Conservation (phyloP, 345 rosid genomes). For the Eucalyptus marginata region DNA sequence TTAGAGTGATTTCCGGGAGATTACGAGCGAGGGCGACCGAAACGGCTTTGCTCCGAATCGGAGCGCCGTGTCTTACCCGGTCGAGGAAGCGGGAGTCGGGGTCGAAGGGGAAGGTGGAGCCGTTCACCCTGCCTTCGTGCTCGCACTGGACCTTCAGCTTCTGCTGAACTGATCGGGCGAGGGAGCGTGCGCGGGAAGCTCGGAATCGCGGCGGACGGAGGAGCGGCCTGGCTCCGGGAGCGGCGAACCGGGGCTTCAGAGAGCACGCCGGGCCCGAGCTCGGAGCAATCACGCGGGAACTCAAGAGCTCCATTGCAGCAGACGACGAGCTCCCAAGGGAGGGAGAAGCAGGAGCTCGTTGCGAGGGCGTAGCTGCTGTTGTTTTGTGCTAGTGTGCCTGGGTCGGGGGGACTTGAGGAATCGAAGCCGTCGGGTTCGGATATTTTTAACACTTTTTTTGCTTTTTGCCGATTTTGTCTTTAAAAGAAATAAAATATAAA, state of each 20-base stretch:
- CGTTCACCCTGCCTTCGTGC: slow-evolving; percentile 46
- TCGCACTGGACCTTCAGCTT: slow-evolving; percentile 27
- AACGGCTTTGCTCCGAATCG: background rate
- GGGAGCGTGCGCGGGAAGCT: slow-evolving; percentile 9
- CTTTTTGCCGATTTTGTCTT: background rate
- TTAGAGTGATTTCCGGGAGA: background rate
- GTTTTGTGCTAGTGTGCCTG: background rate
- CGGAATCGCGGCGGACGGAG: background rate
- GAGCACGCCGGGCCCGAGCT: background rate
- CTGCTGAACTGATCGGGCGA: slow-evolving; percentile 10
- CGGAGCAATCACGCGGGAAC: background rate
- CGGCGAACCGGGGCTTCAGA: background rate
- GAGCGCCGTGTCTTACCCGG: slow-evolving; percentile 22
- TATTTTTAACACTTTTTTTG: background rate
- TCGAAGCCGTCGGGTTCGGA: background rate
- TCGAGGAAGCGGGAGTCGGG: slow-evolving; percentile 70
- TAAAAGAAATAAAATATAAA: background rate
- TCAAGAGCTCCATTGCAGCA: background rate
- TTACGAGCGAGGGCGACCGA: background rate
- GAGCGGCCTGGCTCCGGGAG: background rate
- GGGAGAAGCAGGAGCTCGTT: background rate
- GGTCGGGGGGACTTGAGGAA: background rate
- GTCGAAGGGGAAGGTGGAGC: slow-evolving; percentile 30
- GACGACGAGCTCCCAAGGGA: background rate
- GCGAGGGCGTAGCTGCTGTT: background rate